These are phyloP conservation scores for Endothia cerciana DNA, from an alignment of 2,329 filamentous ascomycete genomes.

Conservation along the genomic window DNA sequence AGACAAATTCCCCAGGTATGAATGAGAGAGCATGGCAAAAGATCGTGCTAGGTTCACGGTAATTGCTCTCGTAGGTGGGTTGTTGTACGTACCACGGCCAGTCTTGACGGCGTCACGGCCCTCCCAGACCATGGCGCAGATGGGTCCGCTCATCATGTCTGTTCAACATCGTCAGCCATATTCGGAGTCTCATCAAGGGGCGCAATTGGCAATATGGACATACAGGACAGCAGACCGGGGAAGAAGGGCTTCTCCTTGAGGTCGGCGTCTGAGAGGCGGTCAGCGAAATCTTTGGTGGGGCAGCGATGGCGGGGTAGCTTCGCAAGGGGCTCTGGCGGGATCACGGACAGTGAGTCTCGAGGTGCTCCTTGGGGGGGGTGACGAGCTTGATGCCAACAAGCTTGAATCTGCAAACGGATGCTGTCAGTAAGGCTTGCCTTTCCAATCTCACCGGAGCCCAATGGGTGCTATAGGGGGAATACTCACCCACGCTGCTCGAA, in stretches of 20 bases:
- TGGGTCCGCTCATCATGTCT: conserved; percentile 98
- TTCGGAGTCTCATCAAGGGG: background rate
- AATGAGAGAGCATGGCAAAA: no score
- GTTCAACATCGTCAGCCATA: conserved; percentile 32
- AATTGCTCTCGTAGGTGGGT: background rate
- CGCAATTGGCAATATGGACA: conserved; percentile 36
- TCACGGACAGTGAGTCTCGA: conserved; percentile 87
- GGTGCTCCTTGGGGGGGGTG: conserved; percentile 87
- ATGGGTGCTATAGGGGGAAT: background rate
- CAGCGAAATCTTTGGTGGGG: conserved; percentile 33
- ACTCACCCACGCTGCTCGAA: conserved; percentile 94
- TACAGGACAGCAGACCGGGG: conserved; percentile 89
- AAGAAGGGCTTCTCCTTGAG: conserved; percentile 96
- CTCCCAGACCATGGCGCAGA: conserved; percentile 99
- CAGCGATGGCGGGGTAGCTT: conserved; percentile 27
- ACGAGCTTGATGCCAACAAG: conserved; percentile 96
- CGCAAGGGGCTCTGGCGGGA: conserved; percentile 11
- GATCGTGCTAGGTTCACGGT: no score
- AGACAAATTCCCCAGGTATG: conserved; percentile 5
- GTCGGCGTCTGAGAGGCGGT: conserved; percentile 68
- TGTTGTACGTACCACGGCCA: conserved; percentile 72
- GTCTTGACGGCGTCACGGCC: conserved; percentile 99
- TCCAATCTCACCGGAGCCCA: conserved; percentile 17
- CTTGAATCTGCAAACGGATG: conserved; percentile 74
- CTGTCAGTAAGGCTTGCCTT: conserved; percentile 18